Evolutionary conservation across 1,284 basidiomycete species (phyloP).

Genomic region (Exobasidium rhododendri): DNA sequence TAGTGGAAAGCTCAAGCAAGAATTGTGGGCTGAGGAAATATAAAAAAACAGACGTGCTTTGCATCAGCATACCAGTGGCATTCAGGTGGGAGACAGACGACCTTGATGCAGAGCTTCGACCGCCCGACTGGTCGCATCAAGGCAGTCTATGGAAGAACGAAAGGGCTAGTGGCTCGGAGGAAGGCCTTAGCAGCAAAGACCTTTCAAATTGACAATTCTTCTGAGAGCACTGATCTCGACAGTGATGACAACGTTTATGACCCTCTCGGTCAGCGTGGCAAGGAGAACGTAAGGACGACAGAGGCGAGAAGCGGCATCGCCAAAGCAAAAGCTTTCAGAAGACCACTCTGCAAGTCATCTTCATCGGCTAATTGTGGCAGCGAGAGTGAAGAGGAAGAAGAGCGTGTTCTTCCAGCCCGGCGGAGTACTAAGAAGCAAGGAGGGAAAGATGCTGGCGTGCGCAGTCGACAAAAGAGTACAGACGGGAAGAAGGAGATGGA

Average conservation of each 20-base stretch:
- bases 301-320: background rate
- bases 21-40: too few relatives aligned
- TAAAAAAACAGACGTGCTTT: too few relatives aligned
- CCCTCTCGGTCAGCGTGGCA: background rate
- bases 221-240: background rate
- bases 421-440: background rate
- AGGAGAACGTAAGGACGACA: background rate
- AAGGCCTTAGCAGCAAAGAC: background rate
- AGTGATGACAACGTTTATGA: background rate
- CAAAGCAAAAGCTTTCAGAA: background rate
- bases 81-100: too few relatives aligned
- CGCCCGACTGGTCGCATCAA: background rate
- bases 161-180: background rate
- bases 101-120: background rate
- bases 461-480: background rate
- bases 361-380: background rate
- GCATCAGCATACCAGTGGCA: too few relatives aligned
- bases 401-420: background rate
- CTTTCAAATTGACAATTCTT: background rate
- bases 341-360: too few relatives aligned
- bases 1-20: too few relatives aligned
- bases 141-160: background rate
- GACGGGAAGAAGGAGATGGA: background rate
- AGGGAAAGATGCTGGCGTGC: too few relatives aligned
- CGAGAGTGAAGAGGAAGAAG: conserved; percentile 5